Conservation (phyloP, 108 stramenopile species). For the Skeletonema costatum region DNA sequence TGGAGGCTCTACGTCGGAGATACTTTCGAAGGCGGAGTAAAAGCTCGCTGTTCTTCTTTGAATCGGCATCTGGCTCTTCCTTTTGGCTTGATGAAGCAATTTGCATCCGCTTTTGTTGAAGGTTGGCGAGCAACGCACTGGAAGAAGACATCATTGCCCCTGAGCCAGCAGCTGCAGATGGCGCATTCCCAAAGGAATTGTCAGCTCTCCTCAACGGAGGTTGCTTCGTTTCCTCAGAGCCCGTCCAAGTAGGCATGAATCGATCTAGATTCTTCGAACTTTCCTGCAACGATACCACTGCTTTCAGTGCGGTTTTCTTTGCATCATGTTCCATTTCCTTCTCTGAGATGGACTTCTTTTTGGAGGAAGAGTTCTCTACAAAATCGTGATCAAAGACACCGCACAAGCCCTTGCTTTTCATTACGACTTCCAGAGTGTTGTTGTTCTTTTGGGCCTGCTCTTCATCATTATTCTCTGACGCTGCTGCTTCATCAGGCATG, state of each 20-base stretch:
- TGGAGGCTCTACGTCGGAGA: slow-evolving; percentile 34
- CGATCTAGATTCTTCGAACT: slow-evolving; percentile 49
- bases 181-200: background rate
- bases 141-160: slow-evolving; percentile 33
- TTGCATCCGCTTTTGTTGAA: slow-evolving; percentile 53
- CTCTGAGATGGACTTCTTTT: slow-evolving; percentile 53
- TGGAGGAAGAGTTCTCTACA: slow-evolving; percentile 42
- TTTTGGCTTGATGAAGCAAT: slow-evolving; percentile 30
- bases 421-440: slow-evolving; percentile 65
- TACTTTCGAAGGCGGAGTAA: slow-evolving; percentile 55
- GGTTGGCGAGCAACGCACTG: slow-evolving; percentile 56
- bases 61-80: slow-evolving; percentile 11
- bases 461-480: slow-evolving; percentile 13
- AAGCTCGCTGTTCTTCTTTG: slow-evolving; percentile 50
- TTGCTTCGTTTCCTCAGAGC: slow-evolving; percentile 47
- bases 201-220: background rate
- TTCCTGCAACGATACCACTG: slow-evolving; percentile 51
- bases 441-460: slow-evolving; percentile 40
- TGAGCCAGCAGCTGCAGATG: background rate
- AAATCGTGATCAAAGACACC: slow-evolving; percentile 72
- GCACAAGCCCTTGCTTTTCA: slow-evolving; percentile 80
- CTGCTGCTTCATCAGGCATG: slow-evolving; percentile 15
- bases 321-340: slow-evolving; percentile 83
- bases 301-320: slow-evolving; percentile 65
- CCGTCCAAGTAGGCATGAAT: slow-evolving; percentile 72